Percentiles rank a stretch among this genome's conserved stretches.
Evolutionary conservation across 176 grass and related monocot species (phyloP).

Genomic region (Areca catechu): DNA sequence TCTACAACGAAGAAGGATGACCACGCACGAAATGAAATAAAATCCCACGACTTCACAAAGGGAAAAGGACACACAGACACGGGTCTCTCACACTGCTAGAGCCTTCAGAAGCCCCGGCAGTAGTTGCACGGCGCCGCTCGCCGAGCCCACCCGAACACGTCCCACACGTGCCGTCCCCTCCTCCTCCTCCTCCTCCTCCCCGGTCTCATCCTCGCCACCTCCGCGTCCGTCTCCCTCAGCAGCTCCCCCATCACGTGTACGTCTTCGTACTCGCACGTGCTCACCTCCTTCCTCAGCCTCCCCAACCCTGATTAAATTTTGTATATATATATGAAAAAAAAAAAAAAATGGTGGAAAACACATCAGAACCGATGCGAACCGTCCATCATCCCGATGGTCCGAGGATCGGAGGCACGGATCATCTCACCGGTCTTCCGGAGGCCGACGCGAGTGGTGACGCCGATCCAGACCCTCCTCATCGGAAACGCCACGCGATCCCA

Average conservation of each 20-base stretch:
- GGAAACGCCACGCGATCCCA: constrained; percentile 77
- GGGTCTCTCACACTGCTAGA: background rate
- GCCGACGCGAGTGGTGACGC: constrained; percentile 72
- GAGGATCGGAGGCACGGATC: no score
- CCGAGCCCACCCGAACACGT: constrained; percentile 24
- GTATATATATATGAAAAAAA: no score
- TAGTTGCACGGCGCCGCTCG: constrained; percentile 29
- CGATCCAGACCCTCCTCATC: constrained; percentile 57
- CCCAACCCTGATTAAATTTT: constrained; percentile 44
- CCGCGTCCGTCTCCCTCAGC: constrained; percentile 33
- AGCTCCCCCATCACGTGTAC: constrained; percentile 99
- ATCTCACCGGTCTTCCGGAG: constrained; percentile 73
- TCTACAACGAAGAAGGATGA: no score
- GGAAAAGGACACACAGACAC: background rate
- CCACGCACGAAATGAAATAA: no score
- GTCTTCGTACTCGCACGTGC: constrained; percentile 99
- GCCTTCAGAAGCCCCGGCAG: constrained; percentile 54
- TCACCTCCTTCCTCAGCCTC: constrained; percentile 86
- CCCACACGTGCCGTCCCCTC: background rate
- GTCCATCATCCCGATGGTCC: no score
- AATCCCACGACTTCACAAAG: background rate
- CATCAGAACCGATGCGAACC: background rate
- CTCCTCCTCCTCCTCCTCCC: background rate
- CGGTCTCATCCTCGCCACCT: constrained; percentile 19
- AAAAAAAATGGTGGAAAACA: constrained; percentile 13